Percentiles rank a stretch among this genome's conserved stretches.
phyloP scores from a whole-genome alignment of 768 basidiomycete genomes.

The Tephrocybe sp. region DNA sequence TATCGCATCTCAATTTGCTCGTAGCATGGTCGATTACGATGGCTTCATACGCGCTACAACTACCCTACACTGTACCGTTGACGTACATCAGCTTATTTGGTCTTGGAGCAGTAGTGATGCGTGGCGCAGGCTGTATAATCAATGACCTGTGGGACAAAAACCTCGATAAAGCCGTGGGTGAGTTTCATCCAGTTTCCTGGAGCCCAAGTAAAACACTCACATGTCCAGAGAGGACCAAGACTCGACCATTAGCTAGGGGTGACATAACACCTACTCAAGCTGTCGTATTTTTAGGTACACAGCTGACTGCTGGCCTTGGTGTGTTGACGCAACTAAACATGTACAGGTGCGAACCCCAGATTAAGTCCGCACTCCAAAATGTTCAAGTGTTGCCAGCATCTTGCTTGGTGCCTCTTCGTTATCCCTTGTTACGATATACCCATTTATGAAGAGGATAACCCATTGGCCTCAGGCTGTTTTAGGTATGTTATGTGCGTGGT shows the following conservation, averaged over 20 bases:
- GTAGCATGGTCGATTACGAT: constrained; percentile 98
- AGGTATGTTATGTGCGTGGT: constrained; percentile 48
- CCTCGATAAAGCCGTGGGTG: constrained; percentile 90
- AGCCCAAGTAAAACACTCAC: not conserved
- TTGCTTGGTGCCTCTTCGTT: constrained; percentile 89
- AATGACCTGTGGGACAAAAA: constrained; percentile 98
- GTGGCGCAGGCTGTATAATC: constrained; percentile 97
- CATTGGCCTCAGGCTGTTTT: constrained; percentile 97
- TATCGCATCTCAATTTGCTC: constrained; percentile 1
- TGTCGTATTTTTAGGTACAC: constrained; percentile 74
- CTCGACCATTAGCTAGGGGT: constrained; percentile 83
- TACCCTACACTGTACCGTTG: constrained; percentile 65
- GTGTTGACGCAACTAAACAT: constrained; percentile 89
- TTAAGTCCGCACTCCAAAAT: not conserved
- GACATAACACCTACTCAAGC: constrained; percentile 78
- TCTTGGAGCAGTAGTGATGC: constrained; percentile 89
- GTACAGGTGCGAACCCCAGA: constrained; percentile 75
- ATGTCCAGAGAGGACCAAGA: constrained; percentile 72
- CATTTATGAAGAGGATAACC: constrained; percentile 95
- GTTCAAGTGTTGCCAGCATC: constrained; percentile 54
- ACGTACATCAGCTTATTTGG: constrained; percentile 84
- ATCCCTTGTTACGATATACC: constrained; percentile 84
- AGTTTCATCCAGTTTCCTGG: constrained; percentile 17
- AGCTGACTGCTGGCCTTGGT: constrained; percentile 79
- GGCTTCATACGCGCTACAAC: constrained; percentile 79